A percentile compares a stretch with the other conserved stretches of the same genome.
Conservation (phyloP, 192 early-diverging fungal species). For the Mycoemilia scoparia region DNA sequence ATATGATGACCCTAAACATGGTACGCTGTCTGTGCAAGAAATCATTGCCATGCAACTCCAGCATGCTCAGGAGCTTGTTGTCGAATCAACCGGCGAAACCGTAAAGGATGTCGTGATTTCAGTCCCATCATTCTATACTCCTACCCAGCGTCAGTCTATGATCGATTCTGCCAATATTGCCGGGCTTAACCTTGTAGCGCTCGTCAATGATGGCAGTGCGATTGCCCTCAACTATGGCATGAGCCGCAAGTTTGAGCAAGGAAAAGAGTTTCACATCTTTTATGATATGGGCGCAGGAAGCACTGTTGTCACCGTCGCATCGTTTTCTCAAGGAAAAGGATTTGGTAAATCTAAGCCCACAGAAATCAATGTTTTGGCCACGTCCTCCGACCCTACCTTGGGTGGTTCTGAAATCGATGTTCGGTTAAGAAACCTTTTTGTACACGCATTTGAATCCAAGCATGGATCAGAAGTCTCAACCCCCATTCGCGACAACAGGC, state of each 20-base stretch:
- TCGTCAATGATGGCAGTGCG: constrained; percentile 91
- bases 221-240: constrained; percentile 89
- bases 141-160: constrained; percentile 79
- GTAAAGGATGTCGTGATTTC: constrained; percentile 85
- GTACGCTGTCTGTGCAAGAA: constrained; percentile 59
- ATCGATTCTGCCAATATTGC: constrained; percentile 86
- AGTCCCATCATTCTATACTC: constrained; percentile 80
- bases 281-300: constrained; percentile 96
- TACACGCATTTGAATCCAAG: constrained; percentile 46
- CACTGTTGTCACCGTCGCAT: constrained; percentile 74
- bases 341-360: constrained; percentile 32
- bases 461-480: constrained; percentile 27
- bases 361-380: constrained; percentile 64
- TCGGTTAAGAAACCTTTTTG: constrained; percentile 60
- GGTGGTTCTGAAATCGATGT: constrained; percentile 82
- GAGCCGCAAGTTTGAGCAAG: constrained; percentile 39
- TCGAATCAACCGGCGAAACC: constrained; percentile 45
- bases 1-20: constrained; percentile 31
- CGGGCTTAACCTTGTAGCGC: constrained; percentile 54
- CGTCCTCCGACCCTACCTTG: constrained; percentile 62
- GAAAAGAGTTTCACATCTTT: constrained; percentile 68
- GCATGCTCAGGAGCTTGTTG: constrained; percentile 71
- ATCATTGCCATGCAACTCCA: constrained; percentile 86
- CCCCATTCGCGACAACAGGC: constrained; percentile 41
- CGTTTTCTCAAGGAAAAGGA: constrained; percentile 41